Evolutionary conservation across 1,139 yeast genomes (phyloP).

Genomic region (Lodderomyces theae): DNA sequence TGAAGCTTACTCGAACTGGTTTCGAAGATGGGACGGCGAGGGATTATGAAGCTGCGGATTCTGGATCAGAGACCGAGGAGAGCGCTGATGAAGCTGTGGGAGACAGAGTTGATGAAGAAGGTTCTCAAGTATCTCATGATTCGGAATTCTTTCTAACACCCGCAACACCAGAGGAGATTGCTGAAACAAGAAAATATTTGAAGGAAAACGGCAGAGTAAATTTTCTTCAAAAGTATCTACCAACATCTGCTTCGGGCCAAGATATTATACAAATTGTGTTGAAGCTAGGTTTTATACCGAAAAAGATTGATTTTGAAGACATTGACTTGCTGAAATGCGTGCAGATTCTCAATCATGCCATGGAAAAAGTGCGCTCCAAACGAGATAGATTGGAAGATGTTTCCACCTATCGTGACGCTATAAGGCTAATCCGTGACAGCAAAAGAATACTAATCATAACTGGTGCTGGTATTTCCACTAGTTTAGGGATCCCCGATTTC

Average conservation of each 20-base stretch:
- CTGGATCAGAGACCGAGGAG: background rate
- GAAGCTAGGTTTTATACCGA: conserved; percentile 54
- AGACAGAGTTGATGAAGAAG: conserved; percentile 11
- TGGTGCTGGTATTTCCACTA: conserved; percentile 95
- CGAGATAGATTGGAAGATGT: conserved; percentile 54
- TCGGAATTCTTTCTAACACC: conserved; percentile 5
- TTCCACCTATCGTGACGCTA: conserved; percentile 59
- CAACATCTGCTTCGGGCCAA: conserved; percentile 54
- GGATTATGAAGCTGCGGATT: too few species aligned
- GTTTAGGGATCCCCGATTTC: conserved; percentile 92
- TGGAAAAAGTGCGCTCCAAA: conserved; percentile 54
- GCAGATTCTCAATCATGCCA: conserved; percentile 54
- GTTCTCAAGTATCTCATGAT: background rate
- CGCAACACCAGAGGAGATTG: conserved; percentile 18
- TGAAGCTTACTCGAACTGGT: too few species aligned
- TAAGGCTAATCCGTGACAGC: conserved; percentile 51
- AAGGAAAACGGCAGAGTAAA: conserved; percentile 59
- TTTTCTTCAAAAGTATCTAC: conserved; percentile 59
- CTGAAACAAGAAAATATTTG: conserved; percentile 54
- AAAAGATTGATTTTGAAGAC: conserved; percentile 26
- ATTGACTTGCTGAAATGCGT: conserved; percentile 48
- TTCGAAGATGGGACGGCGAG: too few species aligned
- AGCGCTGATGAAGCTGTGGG: conserved; percentile 14
- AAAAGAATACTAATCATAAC: conserved; percentile 74
- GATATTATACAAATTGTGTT: conserved; percentile 50